Evolutionary conservation across 106 monocot genomes (phyloP).

Genomic region (Iris macrosiphon): DNA sequence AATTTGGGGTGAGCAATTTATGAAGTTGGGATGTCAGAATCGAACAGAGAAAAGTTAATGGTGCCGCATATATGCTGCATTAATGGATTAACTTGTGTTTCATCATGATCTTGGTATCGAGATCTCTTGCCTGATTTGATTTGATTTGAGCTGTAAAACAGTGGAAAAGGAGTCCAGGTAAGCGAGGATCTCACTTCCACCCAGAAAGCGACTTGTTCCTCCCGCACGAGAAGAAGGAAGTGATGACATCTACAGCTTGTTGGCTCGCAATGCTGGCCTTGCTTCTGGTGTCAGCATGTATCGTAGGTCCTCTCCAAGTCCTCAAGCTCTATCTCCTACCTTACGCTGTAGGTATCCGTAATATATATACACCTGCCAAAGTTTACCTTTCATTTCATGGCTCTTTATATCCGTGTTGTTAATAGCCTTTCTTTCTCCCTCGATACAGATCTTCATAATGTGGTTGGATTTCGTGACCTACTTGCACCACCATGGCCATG

Average conservation of each 20-base stretch:
- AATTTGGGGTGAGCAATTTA: too few relatives aligned
- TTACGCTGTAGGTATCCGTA: slow-evolving; percentile 17
- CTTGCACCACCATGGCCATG: slow-evolving; percentile 49
- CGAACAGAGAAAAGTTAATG: too few relatives aligned
- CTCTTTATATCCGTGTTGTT: neutral
- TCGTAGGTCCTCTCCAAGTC: slow-evolving; percentile 17
- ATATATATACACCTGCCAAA: neutral
- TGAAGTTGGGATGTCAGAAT: too few relatives aligned
- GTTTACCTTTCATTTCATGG: neutral
- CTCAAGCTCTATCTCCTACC: slow-evolving; percentile 31
- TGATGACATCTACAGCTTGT: slow-evolving; percentile 60
- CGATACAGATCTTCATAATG: slow-evolving; percentile 37
- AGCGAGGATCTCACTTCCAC: slow-evolving; percentile 64
- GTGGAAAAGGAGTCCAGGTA: slow-evolving; percentile 75
- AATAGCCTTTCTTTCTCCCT: neutral
- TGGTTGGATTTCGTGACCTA: slow-evolving; percentile 60
- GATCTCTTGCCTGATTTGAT: too few relatives aligned
- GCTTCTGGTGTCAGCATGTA: slow-evolving; percentile 11
- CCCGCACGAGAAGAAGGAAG: slow-evolving; percentile 60
- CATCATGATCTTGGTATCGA: neutral
- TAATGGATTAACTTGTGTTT: neutral
- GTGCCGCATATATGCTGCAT: too few relatives aligned
- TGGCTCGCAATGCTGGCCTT: slow-evolving; percentile 49
- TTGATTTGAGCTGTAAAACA: slow-evolving; percentile 4
- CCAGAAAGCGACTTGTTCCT: slow-evolving; percentile 58